phyloP scores from a whole-genome alignment of 106 monocot genomes.

The Dactylorhiza incarnata region DNA sequence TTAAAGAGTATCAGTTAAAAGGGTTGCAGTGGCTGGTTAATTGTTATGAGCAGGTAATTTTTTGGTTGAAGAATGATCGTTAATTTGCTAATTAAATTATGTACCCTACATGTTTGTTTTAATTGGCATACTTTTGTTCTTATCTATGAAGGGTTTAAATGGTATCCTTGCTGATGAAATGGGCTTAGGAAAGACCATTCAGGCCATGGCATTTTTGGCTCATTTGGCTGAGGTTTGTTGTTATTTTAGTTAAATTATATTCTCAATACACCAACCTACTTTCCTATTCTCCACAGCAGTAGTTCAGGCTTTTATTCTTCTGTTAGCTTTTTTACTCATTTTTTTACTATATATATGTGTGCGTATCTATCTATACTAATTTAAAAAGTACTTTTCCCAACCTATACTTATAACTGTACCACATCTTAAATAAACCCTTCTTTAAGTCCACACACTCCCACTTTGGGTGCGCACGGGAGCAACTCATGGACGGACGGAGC shows the following conservation, averaged over 20 bases:
- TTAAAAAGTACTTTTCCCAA: too few species aligned
- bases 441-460: too few species aligned
- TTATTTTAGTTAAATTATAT: slow-evolving; percentile 2
- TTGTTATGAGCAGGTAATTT: slow-evolving; percentile 90
- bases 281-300: not conserved
- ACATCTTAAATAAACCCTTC: too few species aligned
- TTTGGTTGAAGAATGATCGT: not conserved
- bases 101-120: not conserved
- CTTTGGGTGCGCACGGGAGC: too few species aligned
- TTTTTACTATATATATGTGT: too few species aligned
- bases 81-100: not conserved
- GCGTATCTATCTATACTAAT: too few species aligned
- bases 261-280: not conserved
- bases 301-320: too few species aligned
- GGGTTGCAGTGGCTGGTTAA: slow-evolving; percentile 98
- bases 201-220: slow-evolving; percentile 96
- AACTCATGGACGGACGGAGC: too few species aligned
- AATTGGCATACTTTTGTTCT: not conserved
- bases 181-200: slow-evolving; percentile 98
- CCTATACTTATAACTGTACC: too few species aligned
- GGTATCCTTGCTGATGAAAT: slow-evolving; percentile 99
- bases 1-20: slow-evolving; percentile 97
- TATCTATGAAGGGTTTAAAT: slow-evolving; percentile 69
- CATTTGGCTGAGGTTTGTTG: slow-evolving; percentile 91
- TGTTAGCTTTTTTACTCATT: too few species aligned